These are phyloP conservation scores for Fusarium paranaense DNA, from an alignment of 2,329 filamentous ascomycete species.

Conservation along the genomic window DNA sequence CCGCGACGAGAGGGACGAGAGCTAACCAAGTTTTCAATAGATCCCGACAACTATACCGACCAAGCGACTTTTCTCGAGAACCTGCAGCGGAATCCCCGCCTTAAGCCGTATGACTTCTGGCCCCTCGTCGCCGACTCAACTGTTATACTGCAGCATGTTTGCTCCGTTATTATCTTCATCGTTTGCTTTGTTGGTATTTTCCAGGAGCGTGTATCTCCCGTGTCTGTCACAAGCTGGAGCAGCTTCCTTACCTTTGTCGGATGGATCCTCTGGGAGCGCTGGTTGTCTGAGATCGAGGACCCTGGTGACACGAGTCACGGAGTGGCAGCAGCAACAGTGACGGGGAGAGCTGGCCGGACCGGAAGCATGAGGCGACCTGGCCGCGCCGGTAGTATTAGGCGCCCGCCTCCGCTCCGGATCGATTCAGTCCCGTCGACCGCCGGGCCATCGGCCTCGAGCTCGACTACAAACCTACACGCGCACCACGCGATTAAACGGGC, in stretches of 20 bases:
- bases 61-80: slow-evolving; percentile 96
- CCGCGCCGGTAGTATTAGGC: slow-evolving; percentile 53
- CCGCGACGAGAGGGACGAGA: background rate
- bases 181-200: slow-evolving; percentile 94
- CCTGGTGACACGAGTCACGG: slow-evolving; percentile 54
- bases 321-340: slow-evolving; percentile 52
- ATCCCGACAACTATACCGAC: slow-evolving; percentile 99
- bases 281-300: slow-evolving; percentile 79
- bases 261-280: slow-evolving; percentile 92
- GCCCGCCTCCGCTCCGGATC: slow-evolving; percentile 47
- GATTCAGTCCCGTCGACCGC: slow-evolving; percentile 44
- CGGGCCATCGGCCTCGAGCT: slow-evolving; percentile 55
- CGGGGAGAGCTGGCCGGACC: slow-evolving; percentile 50
- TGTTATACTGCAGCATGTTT: slow-evolving; percentile 96
- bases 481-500: slow-evolving; percentile 53
- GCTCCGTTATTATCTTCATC: slow-evolving; percentile 92
- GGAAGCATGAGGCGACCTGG: slow-evolving; percentile 50
- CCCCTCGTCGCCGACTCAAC: slow-evolving; percentile 94
- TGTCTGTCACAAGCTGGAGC: slow-evolving; percentile 88
- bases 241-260: slow-evolving; percentile 85
- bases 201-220: slow-evolving; percentile 86
- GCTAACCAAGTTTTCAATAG: slow-evolving; percentile 54
- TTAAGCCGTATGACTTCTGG: slow-evolving; percentile 98
- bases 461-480: slow-evolving; percentile 56
- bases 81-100: slow-evolving; percentile 90